These are phyloP conservation scores for Coemansia sp. DNA, from an alignment of 192 early-diverging fungal species.

Conservation along the genomic window DNA sequence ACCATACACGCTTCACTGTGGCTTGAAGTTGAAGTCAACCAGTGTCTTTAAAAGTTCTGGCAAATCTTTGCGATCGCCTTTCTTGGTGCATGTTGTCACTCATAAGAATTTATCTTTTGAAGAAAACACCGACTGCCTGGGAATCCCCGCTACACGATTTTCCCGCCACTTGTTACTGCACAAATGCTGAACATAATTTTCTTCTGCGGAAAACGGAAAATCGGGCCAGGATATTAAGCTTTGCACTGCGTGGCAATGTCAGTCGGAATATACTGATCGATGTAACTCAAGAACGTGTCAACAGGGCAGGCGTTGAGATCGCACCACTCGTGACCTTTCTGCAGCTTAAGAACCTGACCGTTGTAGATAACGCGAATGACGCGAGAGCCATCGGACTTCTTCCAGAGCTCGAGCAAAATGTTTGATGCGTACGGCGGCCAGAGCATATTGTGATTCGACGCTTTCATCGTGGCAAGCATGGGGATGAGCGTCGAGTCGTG, in stretches of 20 bases:
- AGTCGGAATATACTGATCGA: constrained; percentile 33
- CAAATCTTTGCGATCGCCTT: too few relatives aligned
- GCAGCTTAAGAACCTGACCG: constrained; percentile 43
- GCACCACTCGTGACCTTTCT: constrained; percentile 32
- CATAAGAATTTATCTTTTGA: too few relatives aligned
- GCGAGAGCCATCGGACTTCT: constrained; percentile 24
- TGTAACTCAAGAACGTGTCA: constrained; percentile 27
- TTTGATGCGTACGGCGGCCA: constrained; percentile 61
- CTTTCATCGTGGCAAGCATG: constrained; percentile 40
- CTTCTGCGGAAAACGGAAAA: too few relatives aligned
- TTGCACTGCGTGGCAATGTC: constrained; percentile 35
- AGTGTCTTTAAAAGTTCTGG: too few relatives aligned
- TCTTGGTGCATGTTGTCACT: too few relatives aligned
- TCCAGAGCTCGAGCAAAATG: constrained; percentile 56
- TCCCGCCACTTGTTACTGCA: too few relatives aligned
- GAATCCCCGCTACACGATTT: too few relatives aligned
- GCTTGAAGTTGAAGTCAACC: too few relatives aligned
- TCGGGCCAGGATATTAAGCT: not conserved
- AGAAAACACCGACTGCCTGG: too few relatives aligned
- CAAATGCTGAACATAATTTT: not conserved
- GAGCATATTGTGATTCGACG: constrained; percentile 25
- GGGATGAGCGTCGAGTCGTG: constrained; percentile 54
- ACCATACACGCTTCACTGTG: too few relatives aligned
- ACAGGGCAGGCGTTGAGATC: constrained; percentile 46
- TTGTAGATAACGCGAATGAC: constrained; percentile 59